Conservation (phyloP, 441 rosid species). For the Pelargonium myrrhifolium region DNA sequence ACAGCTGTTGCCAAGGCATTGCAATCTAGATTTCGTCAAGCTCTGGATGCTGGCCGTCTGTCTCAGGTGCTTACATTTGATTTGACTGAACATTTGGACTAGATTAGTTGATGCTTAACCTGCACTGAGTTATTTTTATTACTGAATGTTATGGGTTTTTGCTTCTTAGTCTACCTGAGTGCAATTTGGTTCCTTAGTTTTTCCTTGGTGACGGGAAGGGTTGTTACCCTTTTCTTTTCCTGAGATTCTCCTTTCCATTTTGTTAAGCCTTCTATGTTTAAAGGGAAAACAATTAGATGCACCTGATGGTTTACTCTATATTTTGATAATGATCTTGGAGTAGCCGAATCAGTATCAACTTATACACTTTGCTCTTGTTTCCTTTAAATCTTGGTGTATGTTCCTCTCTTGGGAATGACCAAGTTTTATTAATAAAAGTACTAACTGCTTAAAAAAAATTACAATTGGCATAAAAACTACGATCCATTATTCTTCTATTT, state of each 20-base stretch:
- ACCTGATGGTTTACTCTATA: no score
- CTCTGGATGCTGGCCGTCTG: constrained; percentile 86
- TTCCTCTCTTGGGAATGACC: no score
- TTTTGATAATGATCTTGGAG: no score
- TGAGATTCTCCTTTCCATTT: background rate
- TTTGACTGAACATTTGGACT: constrained; percentile 1
- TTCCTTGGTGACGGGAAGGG: background rate
- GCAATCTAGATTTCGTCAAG: constrained; percentile 69
- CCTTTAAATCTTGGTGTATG: no score
- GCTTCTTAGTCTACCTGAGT: background rate
- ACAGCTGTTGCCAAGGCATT: constrained; percentile 75
- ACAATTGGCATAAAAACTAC: no score
- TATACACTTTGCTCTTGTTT: no score
- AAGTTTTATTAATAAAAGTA: no score
- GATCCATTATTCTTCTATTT: no score
- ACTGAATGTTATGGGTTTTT: background rate
- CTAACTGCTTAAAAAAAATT: no score
- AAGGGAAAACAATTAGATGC: no score
- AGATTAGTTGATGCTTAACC: background rate
- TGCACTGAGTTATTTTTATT: background rate
- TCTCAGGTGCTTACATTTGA: constrained; percentile 53
- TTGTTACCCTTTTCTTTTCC: background rate
- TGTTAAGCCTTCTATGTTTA: background rate
- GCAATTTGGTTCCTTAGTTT: constrained; percentile 1
- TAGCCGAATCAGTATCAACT: no score